Base-by-base conservation (phyloP, 2,329 filamentous ascomycete species). In the Epichloe bromicola region DNA sequence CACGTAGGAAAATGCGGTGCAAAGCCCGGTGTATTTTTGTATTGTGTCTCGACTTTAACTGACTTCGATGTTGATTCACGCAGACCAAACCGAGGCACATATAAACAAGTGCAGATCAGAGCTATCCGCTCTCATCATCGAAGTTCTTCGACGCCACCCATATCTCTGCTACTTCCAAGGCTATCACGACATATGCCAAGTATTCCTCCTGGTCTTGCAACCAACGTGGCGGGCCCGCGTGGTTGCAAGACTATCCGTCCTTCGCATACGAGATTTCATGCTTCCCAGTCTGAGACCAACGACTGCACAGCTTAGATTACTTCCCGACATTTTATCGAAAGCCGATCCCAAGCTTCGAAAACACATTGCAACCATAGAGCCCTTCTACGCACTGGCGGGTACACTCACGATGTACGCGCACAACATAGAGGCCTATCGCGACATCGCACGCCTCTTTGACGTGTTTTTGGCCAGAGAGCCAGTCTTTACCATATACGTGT, bases 191-290 rank as follows among this genome's bases (percentile, higher is more conserved):
- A 97, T 98, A 61, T 93, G 88, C 59, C 94, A 98, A 69, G 93
- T 98, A 23, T 77, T 98, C 53, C 78, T 97, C 40, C 78, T 98
- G 14, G 90, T 96, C 11, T 75, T 98, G 4, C 83, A 84, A 0
- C 70, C 79, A 10, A 62, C 74, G 20, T 65, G 74, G 50, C 83
- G 86, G 15, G 73, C 76, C 17, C 66, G 74, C 6, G 80, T 84
- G 15, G 80, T 94, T 34, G 77, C 86, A 36, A 85, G 86, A n/a
- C 80, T 98, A 53, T 95, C 90, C 3, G 75, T 90, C 34, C 78
- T 97, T 43, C 85, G 89, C 49, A 96, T 98, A 63, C 82, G 93
- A 55, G 93, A 98, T 69, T 98, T 96, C 67, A 96, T 98, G 93
- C 80, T 98, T 11, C 90, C 91, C 8, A 88, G 82, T 40, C 79